Base-by-base conservation (phyloP, 2,329 filamentous ascomycete genomes). In the Sporothrix humicola region DNA sequence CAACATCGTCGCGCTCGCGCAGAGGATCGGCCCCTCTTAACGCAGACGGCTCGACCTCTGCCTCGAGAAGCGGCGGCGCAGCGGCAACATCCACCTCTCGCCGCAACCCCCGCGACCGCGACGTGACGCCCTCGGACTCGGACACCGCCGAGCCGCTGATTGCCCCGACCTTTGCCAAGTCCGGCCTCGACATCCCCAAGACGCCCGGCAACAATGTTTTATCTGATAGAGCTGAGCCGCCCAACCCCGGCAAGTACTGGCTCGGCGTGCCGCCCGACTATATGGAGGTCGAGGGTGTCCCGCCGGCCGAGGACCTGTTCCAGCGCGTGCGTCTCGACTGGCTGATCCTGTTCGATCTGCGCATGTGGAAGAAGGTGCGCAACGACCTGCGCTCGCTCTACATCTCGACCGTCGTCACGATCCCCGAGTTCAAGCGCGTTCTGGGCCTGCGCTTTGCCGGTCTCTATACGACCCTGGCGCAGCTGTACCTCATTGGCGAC, bases 291-390 rank as follows among this genome's bases (percentile, higher is more conserved):
- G 86, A 89, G 46, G 87, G 87, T 72, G 84, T 91, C 7, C 91
- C 91, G 66, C 86, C 89, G 17, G 92, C 94, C 72, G 96, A 99
- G 81, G 93, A 99, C 79, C 86, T 99, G 5, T 94, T 94, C 84
- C 90, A 95, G 79, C 91, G 95, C 46, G 92, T 98, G 13, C 91
- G 96, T 46, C 86, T 99, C 6, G 96, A 99, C 82, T 97, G 94
- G 89, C 88, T 99, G 79, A 93, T 99, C 44, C 85, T 99, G 9
- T 99, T 97, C 80, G 96, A 99, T 81, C 84, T 99, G 70, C 88
- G 96, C 58, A 90, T 99, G 87, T 99, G 96, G 96, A 99, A 99
- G 83, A 96, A 94, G 80, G 89, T 97, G 46, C 90, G 96, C 73
- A 94, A 95, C 69, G 93, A 97, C 80, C 87, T 99, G 73, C 91